Percentiles rank a stretch among this genome's conserved stretches.
Conservation (phyloP, 345 rosid genomes). For the Eucalyptus leucophloia region DNA sequence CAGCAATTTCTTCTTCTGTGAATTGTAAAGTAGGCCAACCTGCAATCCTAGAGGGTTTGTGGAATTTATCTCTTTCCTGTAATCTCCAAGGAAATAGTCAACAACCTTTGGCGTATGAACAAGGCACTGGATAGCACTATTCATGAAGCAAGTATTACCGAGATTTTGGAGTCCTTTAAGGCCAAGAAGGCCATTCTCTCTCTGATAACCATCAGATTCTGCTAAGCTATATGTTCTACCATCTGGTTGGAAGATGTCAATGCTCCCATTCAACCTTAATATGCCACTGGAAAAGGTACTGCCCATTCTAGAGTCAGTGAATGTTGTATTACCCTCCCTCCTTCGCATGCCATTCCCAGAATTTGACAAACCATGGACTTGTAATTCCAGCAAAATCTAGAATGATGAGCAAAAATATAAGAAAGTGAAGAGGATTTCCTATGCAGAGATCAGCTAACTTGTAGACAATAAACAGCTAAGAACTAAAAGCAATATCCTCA, state of each 20-base stretch:
- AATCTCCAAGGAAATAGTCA: slow-evolving; percentile 64
- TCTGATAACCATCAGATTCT: slow-evolving; percentile 2
- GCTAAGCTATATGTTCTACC: neutral
- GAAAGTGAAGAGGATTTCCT: neutral
- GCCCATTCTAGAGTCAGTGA: neutral
- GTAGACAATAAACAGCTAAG: neutral
- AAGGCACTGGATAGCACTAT: slow-evolving; percentile 62
- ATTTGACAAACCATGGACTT: slow-evolving; percentile 47
- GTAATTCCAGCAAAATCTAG: slow-evolving; percentile 46
- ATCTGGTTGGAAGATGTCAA: slow-evolving; percentile 1
- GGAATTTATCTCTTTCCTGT: slow-evolving; percentile 38
- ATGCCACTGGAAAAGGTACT: slow-evolving; percentile 3
- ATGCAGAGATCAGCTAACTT: neutral
- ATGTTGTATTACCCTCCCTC: slow-evolving; percentile 5
- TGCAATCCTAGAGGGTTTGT: slow-evolving; percentile 58
- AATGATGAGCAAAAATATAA: neutral
- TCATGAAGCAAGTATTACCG: slow-evolving; percentile 78
- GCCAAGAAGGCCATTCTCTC: slow-evolving; percentile 31
- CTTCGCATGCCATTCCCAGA: slow-evolving; percentile 9
- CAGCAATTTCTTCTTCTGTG: neutral
- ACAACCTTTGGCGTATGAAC: slow-evolving; percentile 60
- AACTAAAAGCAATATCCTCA: neutral
- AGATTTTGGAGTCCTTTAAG: slow-evolving; percentile 58
- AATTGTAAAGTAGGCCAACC: slow-evolving; percentile 9
- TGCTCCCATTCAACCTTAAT: slow-evolving; percentile 15